Conservation (phyloP, 768 basidiomycete genomes). For the Phlegmacium glaucopus region DNA sequence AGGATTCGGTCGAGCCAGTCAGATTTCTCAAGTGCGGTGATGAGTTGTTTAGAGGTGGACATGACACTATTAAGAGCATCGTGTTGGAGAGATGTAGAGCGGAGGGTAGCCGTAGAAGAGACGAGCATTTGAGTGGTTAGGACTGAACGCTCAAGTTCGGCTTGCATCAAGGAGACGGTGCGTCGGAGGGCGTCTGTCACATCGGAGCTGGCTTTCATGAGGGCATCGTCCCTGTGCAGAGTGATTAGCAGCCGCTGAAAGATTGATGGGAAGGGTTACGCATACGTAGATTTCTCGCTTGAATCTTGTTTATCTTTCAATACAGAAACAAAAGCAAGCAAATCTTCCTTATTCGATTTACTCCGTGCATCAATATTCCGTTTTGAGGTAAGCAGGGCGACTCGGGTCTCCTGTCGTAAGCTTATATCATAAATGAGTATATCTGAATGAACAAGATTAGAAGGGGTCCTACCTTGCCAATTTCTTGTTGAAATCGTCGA, state of each 20-base stretch:
- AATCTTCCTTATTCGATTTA: constrained; percentile 63
- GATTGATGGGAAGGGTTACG: constrained; percentile 10
- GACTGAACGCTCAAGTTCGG: constrained; percentile 87
- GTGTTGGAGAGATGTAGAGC: constrained; percentile 72
- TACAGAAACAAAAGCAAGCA: constrained; percentile 48
- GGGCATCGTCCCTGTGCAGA: constrained; percentile 62
- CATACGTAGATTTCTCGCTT: constrained; percentile 63
- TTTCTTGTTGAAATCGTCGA: constrained; percentile 42
- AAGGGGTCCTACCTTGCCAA: constrained; percentile 45
- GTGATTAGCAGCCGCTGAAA: background rate
- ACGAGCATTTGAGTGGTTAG: constrained; percentile 85
- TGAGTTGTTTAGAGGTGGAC: constrained; percentile 76
- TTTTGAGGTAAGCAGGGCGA: constrained; percentile 73
- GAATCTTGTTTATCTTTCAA: constrained; percentile 43
- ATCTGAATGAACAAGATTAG: background rate
- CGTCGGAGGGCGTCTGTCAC: constrained; percentile 87
- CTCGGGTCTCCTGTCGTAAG: constrained; percentile 58
- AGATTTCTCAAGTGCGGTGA: constrained; percentile 83
- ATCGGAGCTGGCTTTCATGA: constrained; percentile 87
- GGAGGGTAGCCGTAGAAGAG: constrained; percentile 73
- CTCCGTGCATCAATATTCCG: constrained; percentile 60
- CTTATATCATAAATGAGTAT: constrained; percentile 29
- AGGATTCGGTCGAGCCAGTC: constrained; percentile 92
- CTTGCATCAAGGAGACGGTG: constrained; percentile 84
- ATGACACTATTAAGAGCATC: constrained; percentile 71